Base-by-base conservation (phyloP, 78 protist species). In the Dictyostelium brefeldianum region DNA sequence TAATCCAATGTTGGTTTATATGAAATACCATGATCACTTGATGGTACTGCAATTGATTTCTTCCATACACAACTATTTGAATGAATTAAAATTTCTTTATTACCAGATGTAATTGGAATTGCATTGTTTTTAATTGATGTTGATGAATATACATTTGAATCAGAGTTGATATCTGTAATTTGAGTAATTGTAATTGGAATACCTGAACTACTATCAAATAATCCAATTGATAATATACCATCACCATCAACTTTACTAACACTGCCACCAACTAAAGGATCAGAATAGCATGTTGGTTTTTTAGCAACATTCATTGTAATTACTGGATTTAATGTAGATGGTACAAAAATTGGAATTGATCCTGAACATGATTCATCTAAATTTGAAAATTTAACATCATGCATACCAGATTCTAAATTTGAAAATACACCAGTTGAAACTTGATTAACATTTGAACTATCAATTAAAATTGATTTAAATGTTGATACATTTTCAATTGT, bases 281-380 rank as follows among this genome's bases (percentile, higher is more conserved):
- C 75, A 67, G 75, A 67, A 31, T 67, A 67, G 31, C 75, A 67
- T 4, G 75, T 67, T 67, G 75, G 36, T 15, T 18, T 43, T 31
- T 67, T 36, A 31, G 31, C 31, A 29, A 31, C 15, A 31, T 67
- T 67, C 15, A 31, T 12, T 15, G 47, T 22, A 25, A 62, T 20
- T 5, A 36, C 22, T 62, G 70, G 70, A 11, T 62, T 36, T 9
- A 18, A 22, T n/a, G 70, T 31, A 62, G 43, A 25, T n/a, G 20
- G 43, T 4, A 67, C 75, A 15, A 31, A 67, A 15, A 67, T n/a
- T 67, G 75, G 75, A 47, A 67, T 27, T 67, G 75, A 67, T 6
- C 75, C 75, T 11, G 29, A 27, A 17, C 75, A 67, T 3, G 43
- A 29, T 31, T 22, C 27, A 62, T 62, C 70, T 18, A 25, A n/a